These are phyloP conservation scores for Suillus placidus DNA, from an alignment of 768 basidiomycete genomes.

Conservation along the genomic window DNA sequence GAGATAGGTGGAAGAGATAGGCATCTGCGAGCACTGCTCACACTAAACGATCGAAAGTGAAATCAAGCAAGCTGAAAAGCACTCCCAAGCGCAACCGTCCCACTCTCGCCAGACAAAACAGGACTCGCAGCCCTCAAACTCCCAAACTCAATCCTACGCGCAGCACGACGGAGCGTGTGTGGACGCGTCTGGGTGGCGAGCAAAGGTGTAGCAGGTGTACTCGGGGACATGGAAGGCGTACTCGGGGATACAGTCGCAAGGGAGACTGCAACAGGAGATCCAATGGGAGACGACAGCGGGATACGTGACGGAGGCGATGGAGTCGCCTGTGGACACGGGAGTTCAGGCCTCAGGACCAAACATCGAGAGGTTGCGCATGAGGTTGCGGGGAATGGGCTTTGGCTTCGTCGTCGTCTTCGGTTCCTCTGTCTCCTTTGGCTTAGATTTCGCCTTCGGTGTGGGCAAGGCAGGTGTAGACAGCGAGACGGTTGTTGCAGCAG, in stretches of 20 bases:
- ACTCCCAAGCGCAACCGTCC: constrained; percentile 69
- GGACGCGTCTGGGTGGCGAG: no score
- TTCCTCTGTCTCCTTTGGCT: constrained; percentile 20
- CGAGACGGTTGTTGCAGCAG: constrained; percentile 32
- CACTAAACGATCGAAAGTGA: background rate
- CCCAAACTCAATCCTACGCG: no score
- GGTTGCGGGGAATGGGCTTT: constrained; percentile 42
- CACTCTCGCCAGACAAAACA: no score
- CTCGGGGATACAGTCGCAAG: no score
- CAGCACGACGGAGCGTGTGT: no score
- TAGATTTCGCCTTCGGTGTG: constrained; percentile 19
- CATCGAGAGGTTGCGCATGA: constrained; percentile 64
- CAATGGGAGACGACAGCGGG: constrained; percentile 29
- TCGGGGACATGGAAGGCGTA: no score
- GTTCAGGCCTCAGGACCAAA: constrained; percentile 69
- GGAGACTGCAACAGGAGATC: constrained; percentile 9
- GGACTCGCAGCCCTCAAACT: no score
- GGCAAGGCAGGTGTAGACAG: constrained; percentile 22
- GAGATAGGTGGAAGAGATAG: background rate
- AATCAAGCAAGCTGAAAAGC: constrained; percentile 67
- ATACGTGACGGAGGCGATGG: constrained; percentile 35
- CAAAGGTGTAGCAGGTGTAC: no score
- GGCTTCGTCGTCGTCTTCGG: constrained; percentile 22
- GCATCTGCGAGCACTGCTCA: background rate
- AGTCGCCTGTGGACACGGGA: constrained; percentile 48